A percentile compares a stretch with the other conserved stretches of the same genome.
These are phyloP conservation scores for Fusarium brachygibbosum DNA, from an alignment of 2,329 filamentous ascomycete genomes.

Conservation along the genomic window DNA sequence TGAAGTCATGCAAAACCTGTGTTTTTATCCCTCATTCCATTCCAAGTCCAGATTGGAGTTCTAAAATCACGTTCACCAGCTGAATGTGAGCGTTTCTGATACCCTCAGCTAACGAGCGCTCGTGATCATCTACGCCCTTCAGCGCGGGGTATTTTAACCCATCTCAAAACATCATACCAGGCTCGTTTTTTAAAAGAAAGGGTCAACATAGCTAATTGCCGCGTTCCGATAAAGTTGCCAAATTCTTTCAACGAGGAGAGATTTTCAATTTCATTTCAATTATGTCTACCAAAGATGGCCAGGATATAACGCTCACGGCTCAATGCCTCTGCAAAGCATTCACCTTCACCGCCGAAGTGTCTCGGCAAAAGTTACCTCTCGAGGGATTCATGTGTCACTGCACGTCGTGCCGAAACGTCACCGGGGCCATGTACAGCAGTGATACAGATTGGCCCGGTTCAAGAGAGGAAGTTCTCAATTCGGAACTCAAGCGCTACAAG, in stretches of 20 bases:
- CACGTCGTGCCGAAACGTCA: conserved; percentile 62
- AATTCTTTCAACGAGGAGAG: background rate
- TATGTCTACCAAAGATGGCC: background rate
- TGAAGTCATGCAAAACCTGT: background rate
- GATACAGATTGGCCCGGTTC: conserved; percentile 38
- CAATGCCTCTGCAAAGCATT: conserved; percentile 63
- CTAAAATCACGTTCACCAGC: background rate
- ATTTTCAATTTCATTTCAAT: rapidly evolving
- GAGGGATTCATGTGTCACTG: conserved; percentile 62
- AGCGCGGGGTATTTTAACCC: conserved; percentile 16
- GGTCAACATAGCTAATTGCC: too few relatives aligned
- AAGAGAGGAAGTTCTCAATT: conserved; percentile 29
- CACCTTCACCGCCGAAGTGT: conserved; percentile 55
- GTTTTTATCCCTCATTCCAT: rapidly evolving
- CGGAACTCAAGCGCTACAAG: conserved; percentile 54
- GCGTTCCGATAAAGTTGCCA: too few relatives aligned
- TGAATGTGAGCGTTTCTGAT: too few relatives aligned
- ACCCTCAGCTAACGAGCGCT: too few relatives aligned
- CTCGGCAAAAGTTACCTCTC: conserved; percentile 57
- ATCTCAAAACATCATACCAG: too few relatives aligned
- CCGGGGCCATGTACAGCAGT: conserved; percentile 58
- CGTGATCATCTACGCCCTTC: conserved; percentile 23
- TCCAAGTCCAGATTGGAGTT: background rate
- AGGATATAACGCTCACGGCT: conserved; percentile 38
- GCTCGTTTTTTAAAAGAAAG: too few relatives aligned